phyloP scores from a whole-genome alignment of 768 basidiomycete species.

The Pholiota conissans region DNA sequence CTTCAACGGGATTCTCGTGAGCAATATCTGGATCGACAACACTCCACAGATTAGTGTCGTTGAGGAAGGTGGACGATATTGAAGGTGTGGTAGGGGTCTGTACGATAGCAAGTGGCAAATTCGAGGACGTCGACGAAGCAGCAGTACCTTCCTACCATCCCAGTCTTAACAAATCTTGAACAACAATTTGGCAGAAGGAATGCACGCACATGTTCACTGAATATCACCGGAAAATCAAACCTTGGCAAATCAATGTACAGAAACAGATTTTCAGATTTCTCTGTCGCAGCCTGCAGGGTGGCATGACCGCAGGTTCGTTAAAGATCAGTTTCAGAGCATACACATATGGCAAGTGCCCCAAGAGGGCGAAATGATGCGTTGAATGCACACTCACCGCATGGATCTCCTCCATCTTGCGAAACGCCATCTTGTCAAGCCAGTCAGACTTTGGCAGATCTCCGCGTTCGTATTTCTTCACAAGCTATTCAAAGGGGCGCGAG shows the following conservation, averaged over 20 bases:
- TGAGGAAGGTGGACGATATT: slow-evolving; percentile 49
- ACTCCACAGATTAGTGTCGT: slow-evolving; percentile 80
- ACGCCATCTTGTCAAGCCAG: slow-evolving; percentile 93
- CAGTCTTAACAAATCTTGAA: neutral
- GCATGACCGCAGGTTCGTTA: neutral
- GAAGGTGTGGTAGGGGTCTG: slow-evolving; percentile 46
- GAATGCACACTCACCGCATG: slow-evolving; percentile 66
- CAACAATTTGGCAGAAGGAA: neutral
- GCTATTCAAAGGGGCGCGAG: slow-evolving; percentile 33
- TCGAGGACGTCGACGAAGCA: slow-evolving; percentile 39
- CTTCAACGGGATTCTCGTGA: slow-evolving; percentile 95
- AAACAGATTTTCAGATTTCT: slow-evolving; percentile 92
- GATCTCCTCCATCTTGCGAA: slow-evolving; percentile 92
- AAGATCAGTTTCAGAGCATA: neutral
- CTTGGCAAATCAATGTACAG: slow-evolving; percentile 94
- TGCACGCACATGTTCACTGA: slow-evolving; percentile 76
- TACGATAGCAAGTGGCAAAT: slow-evolving; percentile 36
- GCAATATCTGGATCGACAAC: slow-evolving; percentile 89
- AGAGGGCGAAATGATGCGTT: neutral
- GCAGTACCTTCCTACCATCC: slow-evolving; percentile 22
- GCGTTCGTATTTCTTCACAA: slow-evolving; percentile 94
- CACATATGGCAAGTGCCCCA: neutral
- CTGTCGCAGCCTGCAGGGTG: slow-evolving; percentile 71
- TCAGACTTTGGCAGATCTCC: slow-evolving; percentile 93
- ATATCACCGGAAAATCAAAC: slow-evolving; percentile 97